phyloP scores from a whole-genome alignment of 2,329 filamentous ascomycete genomes.

The Coniochaeta sp. region DNA sequence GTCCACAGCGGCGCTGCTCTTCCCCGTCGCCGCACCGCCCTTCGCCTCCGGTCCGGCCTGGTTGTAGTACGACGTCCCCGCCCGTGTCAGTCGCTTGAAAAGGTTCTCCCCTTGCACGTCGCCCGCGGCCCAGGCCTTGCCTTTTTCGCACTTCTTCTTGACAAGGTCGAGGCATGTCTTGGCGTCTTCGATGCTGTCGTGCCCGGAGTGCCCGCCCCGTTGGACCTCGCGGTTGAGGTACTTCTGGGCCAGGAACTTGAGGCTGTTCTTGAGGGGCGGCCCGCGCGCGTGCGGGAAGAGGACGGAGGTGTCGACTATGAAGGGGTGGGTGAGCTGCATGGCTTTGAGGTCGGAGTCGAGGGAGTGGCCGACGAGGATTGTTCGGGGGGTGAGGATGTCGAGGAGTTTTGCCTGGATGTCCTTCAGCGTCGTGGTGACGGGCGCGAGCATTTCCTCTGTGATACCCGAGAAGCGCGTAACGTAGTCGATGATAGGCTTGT shows the following conservation, averaged over 20 bases:
- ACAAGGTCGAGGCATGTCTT: conserved; percentile 86
- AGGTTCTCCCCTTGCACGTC: conserved; percentile 80
- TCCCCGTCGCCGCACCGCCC: conserved; percentile 47
- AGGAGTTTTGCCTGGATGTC: conserved; percentile 80
- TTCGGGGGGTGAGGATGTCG: conserved; percentile 61
- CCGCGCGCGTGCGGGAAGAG: conserved; percentile 88
- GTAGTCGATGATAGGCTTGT: conserved; percentile 84
- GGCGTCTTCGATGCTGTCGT: conserved; percentile 91
- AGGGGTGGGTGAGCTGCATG: conserved; percentile 80
- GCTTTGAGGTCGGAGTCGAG: conserved; percentile 79
- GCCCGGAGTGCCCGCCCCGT: conserved; percentile 66
- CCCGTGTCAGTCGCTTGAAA: conserved; percentile 70
- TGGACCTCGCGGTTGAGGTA: conserved; percentile 86
- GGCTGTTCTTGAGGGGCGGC: conserved; percentile 78
- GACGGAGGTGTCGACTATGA: conserved; percentile 85
- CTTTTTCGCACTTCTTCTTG: conserved; percentile 93
- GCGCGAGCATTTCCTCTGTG: conserved; percentile 73
- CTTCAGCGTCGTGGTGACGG: conserved; percentile 72
- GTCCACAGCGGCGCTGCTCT: conserved; percentile 72
- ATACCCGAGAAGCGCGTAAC: conserved; percentile 90
- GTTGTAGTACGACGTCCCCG: conserved; percentile 54
- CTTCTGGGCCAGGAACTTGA: conserved; percentile 84
- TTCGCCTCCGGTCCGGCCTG: conserved; percentile 52
- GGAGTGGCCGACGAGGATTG: conserved; percentile 74
- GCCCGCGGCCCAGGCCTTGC: conserved; percentile 74